These are phyloP conservation scores for Capsicum chinense DNA, from an alignment of 257 asterid species.

Conservation along the genomic window DNA sequence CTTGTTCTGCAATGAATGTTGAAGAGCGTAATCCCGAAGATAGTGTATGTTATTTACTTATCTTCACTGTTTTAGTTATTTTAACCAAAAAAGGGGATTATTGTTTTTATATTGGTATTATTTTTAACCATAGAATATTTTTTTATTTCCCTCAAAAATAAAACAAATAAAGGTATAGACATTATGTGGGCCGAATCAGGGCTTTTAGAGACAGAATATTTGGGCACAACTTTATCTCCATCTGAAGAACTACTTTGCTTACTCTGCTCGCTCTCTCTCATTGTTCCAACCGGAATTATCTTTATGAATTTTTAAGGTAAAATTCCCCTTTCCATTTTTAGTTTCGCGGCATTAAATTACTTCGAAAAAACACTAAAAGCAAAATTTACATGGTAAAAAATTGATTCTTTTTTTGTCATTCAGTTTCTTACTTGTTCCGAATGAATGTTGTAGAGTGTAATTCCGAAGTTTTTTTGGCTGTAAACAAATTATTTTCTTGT, in stretches of 20 bases:
- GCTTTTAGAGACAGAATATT: neutral
- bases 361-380: neutral
- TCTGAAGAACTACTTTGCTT: neutral
- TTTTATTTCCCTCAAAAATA: too few relatives aligned
- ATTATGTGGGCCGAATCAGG: neutral
- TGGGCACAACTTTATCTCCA: neutral
- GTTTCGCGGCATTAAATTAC: conserved; percentile 1
- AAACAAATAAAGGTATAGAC: neutral
- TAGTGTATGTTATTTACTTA: too few relatives aligned
- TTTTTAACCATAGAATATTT: neutral
- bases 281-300: neutral
- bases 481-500: neutral
- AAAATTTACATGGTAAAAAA: neutral
- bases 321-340: neutral
- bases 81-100: too few relatives aligned
- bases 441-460: neutral
- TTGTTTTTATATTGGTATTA: neutral
- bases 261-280: neutral
- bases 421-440: neutral
- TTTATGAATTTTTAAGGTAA: neutral
- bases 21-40: too few relatives aligned
- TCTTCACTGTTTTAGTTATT: too few relatives aligned
- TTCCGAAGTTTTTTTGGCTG: neutral
- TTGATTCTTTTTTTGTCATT: neutral
- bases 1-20: too few relatives aligned